Evolutionary conservation across 768 basidiomycete genomes (phyloP).

Genomic region (Calocybe gangraenosa): DNA sequence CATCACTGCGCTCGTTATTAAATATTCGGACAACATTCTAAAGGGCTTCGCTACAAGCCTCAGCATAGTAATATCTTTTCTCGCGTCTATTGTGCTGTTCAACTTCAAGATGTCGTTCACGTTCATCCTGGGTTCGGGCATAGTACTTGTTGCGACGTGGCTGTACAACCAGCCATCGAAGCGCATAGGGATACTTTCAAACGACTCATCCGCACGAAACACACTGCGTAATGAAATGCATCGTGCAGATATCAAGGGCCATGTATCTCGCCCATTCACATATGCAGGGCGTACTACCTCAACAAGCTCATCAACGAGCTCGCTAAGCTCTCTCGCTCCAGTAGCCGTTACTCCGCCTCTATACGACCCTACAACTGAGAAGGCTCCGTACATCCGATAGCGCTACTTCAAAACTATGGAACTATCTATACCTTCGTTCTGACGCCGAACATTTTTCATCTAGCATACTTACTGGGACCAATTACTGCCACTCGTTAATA

Average conservation of each 20-base stretch:
- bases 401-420: background rate
- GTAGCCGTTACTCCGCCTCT: constrained; percentile 16
- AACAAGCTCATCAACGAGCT: constrained; percentile 27
- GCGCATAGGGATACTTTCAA: constrained; percentile 16
- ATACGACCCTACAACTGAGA: constrained; percentile 20
- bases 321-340: constrained; percentile 25
- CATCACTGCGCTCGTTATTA: constrained; percentile 93
- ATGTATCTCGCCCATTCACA: constrained; percentile 15
- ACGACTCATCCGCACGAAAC: constrained; percentile 16
- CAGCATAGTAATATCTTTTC: constrained; percentile 92
- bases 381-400: constrained; percentile 13
- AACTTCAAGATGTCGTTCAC: constrained; percentile 82
- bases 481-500: no score
- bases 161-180: constrained; percentile 76
- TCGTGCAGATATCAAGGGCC: constrained; percentile 8
- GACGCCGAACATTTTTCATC: background rate
- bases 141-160: constrained; percentile 88
- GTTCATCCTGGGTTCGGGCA: constrained; percentile 78
- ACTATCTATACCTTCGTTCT: background rate
- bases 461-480: background rate
- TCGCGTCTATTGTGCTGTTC: constrained; percentile 88
- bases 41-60: constrained; percentile 96
- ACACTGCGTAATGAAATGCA: constrained; percentile 23
- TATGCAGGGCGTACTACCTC: constrained; percentile 22
- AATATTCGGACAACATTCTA: constrained; percentile 92